Conservation (phyloP, 768 basidiomycete genomes). For the Lactarius evosmus region DNA sequence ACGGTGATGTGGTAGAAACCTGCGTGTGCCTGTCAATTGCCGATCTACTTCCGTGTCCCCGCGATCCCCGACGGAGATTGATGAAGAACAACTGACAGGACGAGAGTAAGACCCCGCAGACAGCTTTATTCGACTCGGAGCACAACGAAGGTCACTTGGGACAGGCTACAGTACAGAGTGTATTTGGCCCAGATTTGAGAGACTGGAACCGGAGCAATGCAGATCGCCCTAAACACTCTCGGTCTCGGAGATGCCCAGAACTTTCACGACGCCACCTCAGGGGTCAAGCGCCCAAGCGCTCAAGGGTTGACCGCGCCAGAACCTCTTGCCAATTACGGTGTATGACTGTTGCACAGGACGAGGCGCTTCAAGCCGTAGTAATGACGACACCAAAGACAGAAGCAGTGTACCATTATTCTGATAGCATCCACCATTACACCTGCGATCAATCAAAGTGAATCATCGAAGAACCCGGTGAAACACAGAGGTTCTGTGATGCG, state of each 20-base stretch:
- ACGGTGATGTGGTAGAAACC: neutral
- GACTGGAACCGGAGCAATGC: neutral
- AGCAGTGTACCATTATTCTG: neutral
- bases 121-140: neutral
- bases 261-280: neutral
- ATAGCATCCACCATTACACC: constrained; percentile 1
- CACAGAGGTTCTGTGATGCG: neutral
- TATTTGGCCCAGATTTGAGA: neutral
- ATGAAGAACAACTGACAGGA: neutral
- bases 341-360: neutral
- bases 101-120: neutral
- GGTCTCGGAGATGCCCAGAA: neutral
- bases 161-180: neutral
- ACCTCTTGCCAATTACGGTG: neutral
- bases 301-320: neutral
- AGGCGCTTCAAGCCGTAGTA: neutral
- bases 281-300: neutral
- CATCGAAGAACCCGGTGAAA: neutral
- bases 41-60: neutral
- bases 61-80: neutral
- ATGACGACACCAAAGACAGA: neutral
- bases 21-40: neutral
- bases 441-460: neutral
- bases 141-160: neutral
- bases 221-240: neutral